Conservation (phyloP, 192 early-diverging fungal genomes). For the Linnemannia hyalina region DNA sequence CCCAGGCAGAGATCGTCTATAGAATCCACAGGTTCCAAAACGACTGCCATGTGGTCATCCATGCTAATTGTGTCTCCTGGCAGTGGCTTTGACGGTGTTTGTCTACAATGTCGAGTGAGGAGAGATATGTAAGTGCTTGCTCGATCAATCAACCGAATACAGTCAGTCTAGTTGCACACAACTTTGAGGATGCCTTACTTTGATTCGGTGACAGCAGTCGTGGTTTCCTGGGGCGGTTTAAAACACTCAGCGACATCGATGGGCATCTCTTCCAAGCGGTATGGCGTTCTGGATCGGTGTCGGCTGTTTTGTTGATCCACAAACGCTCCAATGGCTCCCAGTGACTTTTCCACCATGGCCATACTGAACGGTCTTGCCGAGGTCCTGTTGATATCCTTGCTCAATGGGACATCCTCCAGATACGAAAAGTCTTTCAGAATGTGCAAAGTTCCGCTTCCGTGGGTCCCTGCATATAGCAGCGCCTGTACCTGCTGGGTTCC, state of each 20-base stretch:
- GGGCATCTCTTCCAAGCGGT: constrained; percentile 24
- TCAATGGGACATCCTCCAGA: neutral
- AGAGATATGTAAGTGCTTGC: neutral
- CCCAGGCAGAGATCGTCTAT: constrained; percentile 39
- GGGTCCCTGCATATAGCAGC: constrained; percentile 1
- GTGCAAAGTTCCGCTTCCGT: constrained; percentile 14
- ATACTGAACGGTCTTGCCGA: constrained; percentile 14
- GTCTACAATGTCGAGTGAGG: neutral
- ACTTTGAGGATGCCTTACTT: constrained; percentile 1
- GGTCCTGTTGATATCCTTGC: neutral
- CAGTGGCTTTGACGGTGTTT: constrained; percentile 2
- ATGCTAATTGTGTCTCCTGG: constrained; percentile 23
- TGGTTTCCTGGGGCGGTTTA: neutral
- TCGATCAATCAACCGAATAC: too few species aligned
- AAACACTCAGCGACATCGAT: neutral
- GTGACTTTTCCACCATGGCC: constrained; percentile 41
- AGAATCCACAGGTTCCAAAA: neutral
- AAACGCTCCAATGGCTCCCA: constrained; percentile 35
- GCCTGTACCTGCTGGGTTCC: constrained; percentile 11
- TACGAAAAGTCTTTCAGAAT: neutral
- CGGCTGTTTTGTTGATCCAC: constrained; percentile 9
- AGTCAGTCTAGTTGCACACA: neutral
- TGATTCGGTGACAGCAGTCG: neutral
- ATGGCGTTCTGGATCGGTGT: neutral
- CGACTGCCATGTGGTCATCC: neutral